phyloP scores from a whole-genome alignment of 1,284 basidiomycete species.

The Melampsora americana region DNA sequence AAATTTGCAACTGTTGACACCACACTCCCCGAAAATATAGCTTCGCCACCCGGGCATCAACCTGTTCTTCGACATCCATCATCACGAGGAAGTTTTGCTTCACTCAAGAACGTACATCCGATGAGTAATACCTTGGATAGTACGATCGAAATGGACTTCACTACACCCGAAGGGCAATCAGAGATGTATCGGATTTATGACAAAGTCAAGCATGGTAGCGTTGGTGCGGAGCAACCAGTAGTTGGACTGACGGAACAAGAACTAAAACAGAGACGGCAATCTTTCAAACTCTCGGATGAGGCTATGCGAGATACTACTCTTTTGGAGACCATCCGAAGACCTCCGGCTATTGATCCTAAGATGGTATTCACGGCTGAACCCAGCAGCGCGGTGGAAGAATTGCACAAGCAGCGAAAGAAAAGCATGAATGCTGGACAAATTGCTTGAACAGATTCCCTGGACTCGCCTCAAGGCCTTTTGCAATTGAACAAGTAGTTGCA shows the following conservation, averaged over 20 bases:
- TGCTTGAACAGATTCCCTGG: neutral
- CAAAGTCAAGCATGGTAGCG: neutral
- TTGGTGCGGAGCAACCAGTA: neutral
- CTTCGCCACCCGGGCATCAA: slow-evolving; percentile 25
- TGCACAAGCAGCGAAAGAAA: neutral
- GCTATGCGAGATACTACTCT: slow-evolving; percentile 36
- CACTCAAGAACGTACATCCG: slow-evolving; percentile 25
- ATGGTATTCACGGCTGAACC: neutral
- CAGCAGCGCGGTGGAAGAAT: neutral
- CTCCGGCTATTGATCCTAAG: slow-evolving; percentile 11
- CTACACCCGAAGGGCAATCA: slow-evolving; percentile 37
- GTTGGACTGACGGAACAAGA: slow-evolving; percentile 37
- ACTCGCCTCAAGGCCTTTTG: too few species aligned
- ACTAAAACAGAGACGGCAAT: slow-evolving; percentile 28
- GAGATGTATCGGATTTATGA: slow-evolving; percentile 15
- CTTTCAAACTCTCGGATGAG: slow-evolving; percentile 31
- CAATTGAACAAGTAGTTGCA: too few species aligned
- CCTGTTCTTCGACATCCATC: slow-evolving; percentile 3
- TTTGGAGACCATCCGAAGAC: slow-evolving; percentile 31
- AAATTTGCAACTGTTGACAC: slow-evolving; percentile 19
- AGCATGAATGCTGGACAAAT: slow-evolving; percentile 12
- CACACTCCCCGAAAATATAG: slow-evolving; percentile 32
- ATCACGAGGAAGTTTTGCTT: slow-evolving; percentile 5
- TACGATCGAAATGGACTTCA: slow-evolving; percentile 38
- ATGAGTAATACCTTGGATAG: slow-evolving; percentile 40